Base-by-base conservation (phyloP, 352 stramenopile species). In the Phytophthora ohioensis region DNA sequence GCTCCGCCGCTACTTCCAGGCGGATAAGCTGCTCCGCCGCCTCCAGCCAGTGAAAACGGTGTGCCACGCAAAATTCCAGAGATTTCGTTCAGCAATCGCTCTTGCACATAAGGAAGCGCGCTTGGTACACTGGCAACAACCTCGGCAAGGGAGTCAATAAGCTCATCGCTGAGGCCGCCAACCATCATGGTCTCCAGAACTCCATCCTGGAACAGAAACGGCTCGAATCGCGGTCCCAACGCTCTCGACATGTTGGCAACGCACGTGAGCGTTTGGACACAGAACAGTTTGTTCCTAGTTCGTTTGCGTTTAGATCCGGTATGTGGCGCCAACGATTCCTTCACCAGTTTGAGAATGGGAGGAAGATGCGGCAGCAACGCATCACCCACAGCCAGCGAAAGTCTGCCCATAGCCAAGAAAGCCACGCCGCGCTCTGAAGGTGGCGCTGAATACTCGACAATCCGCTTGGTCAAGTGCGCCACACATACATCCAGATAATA, bases 61-160 rank as follows among this genome's bases (percentile, higher is more conserved):
- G 87, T 79, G 10, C 96, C 95, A 30, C 94, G 91, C 11, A 99
- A 76, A 57, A 96, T 97, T 12, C 91, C 84, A n/a, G 96, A 99
- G 27, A 99, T 96, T 66, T 99, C 96, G 63, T 99, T 96, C 38
- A 99, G 83, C 12, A 99, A 77, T 15, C 97, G 88, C 54, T 98
- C 91, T 76, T 99, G 93, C 21, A 99, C 97, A 32, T 86, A 85
- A 2, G 84, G 73, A n/a, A 97, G 70, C 12, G 95, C 79, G 30
- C 85, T 97, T 7, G 97, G 97, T 9, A 99, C 79, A 69, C 85
- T 94, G 1, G 81, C 69, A 2, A 93, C 91, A 58, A 99, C 96
- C 5, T 96, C 92, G 1, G 95, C 78, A 2, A 99, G 79, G 15
- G 96, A 94, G 38, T 97, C 84, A 48, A 99, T 97, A 1, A 99